A percentile compares a stretch with the other conserved stretches of the same genome.
phyloP scores from a whole-genome alignment of 768 basidiomycete species.

The Xerocomus brunneocitrinus region DNA sequence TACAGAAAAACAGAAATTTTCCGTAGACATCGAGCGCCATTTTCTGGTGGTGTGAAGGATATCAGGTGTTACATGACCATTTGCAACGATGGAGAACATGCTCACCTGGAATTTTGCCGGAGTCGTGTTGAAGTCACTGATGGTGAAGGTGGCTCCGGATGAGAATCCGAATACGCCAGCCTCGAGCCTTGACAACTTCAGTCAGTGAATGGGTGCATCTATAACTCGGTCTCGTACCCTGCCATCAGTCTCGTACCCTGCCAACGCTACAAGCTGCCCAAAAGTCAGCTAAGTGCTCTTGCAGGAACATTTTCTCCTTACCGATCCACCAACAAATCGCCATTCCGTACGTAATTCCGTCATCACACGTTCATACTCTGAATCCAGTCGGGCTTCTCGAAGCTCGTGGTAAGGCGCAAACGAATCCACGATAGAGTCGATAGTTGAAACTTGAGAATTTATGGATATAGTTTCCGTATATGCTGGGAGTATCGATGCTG shows the following conservation, averaged over 20 bases:
- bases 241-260: slow-evolving; percentile 54
- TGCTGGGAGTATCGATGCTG: slow-evolving; percentile 36
- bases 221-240: slow-evolving; percentile 37
- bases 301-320: slow-evolving; percentile 25
- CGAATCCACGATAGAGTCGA: slow-evolving; percentile 40
- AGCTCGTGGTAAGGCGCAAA: slow-evolving; percentile 59
- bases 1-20: slow-evolving; percentile 63
- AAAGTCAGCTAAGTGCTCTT: background rate
- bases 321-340: slow-evolving; percentile 60
- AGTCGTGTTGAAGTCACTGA: slow-evolving; percentile 46
- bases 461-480: slow-evolving; percentile 41
- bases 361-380: slow-evolving; percentile 49
- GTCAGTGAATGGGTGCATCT: slow-evolving; percentile 1
- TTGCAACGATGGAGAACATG: no score
- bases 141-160: slow-evolving; percentile 44
- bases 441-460: slow-evolving; percentile 21
- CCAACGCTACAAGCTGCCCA: slow-evolving; percentile 51
- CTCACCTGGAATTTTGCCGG: slow-evolving; percentile 51
- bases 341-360: slow-evolving; percentile 53
- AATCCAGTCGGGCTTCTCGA: slow-evolving; percentile 34
- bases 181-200: slow-evolving; percentile 29
- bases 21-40: slow-evolving; percentile 50
- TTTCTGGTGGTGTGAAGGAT: slow-evolving; percentile 10
- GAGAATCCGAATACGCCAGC: slow-evolving; percentile 65
- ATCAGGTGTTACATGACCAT: background rate